Evolutionary conservation across 192 early-diverging fungal species (phyloP).

Genomic region (Podila epicladia): DNA sequence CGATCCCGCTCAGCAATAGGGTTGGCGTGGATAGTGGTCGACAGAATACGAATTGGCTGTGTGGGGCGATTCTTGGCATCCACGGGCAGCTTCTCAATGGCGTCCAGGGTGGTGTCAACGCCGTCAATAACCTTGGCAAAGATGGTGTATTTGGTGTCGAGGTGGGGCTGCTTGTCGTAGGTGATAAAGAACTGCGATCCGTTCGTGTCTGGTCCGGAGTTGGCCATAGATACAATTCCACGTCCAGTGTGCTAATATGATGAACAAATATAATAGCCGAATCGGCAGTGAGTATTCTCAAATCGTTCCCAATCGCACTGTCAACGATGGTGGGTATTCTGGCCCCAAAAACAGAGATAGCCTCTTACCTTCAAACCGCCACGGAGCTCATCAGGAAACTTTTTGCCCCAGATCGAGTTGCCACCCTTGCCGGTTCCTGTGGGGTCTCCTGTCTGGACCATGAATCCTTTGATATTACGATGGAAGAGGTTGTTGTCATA

Average conservation of each 20-base stretch:
- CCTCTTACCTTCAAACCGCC: constrained; percentile 72
- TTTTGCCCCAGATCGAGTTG: constrained; percentile 84
- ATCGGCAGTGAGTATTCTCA: neutral
- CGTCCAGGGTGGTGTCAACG: constrained; percentile 80
- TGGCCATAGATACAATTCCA: constrained; percentile 94
- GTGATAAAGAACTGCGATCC: constrained; percentile 94
- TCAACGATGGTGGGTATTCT: no score
- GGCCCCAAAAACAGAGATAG: neutral
- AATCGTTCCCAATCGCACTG: no score
- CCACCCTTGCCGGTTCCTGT: constrained; percentile 90
- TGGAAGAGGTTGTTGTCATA: constrained; percentile 91
- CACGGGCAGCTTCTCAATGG: constrained; percentile 87
- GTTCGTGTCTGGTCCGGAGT: constrained; percentile 89
- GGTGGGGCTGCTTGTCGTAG: constrained; percentile 84
- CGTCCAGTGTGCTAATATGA: constrained; percentile 78
- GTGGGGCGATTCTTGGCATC: constrained; percentile 84
- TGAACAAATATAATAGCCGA: neutral
- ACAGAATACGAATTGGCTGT: constrained; percentile 78
- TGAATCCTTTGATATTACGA: constrained; percentile 86
- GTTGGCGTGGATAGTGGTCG: constrained; percentile 93
- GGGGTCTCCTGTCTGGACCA: constrained; percentile 92
- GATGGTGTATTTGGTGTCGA: constrained; percentile 93
- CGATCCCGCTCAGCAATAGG: constrained; percentile 80
- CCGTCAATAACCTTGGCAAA: constrained; percentile 96
- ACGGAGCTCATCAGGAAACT: constrained; percentile 86